Evolutionary conservation across 306 rosid genomes (phyloP).

Genomic region (Calophaca sinica): DNA sequence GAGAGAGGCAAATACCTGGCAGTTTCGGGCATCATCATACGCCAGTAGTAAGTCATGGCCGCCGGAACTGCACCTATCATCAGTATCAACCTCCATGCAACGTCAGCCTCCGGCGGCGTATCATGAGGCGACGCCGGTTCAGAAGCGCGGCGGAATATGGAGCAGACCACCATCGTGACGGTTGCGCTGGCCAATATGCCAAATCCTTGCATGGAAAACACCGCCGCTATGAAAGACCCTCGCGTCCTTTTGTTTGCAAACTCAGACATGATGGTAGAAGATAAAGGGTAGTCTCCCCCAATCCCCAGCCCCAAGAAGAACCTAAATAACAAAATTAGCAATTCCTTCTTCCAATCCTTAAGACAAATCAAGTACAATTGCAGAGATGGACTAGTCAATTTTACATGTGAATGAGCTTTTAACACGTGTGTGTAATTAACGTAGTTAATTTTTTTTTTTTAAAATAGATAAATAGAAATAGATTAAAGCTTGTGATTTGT

Average conservation of each 20-base stretch:
- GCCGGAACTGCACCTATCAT: slow-evolving; percentile 81
- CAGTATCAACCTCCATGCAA: slow-evolving; percentile 79
- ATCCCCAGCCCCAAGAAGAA: slow-evolving; percentile 77
- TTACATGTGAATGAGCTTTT: no score
- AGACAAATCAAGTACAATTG: no score
- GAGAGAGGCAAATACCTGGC: slow-evolving; percentile 64
- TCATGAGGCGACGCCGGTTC: neutral
- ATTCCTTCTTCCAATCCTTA: no score
- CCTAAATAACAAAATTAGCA: slow-evolving; percentile 29
- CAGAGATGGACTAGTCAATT: no score
- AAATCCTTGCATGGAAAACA: slow-evolving; percentile 85
- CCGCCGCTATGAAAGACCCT: slow-evolving; percentile 86
- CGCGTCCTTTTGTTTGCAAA: slow-evolving; percentile 81
- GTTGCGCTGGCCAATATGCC: slow-evolving; percentile 72
- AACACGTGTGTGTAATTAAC: no score
- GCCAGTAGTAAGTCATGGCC: slow-evolving; percentile 85
- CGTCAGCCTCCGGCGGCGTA: slow-evolving; percentile 62
- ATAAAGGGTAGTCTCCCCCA: slow-evolving; percentile 86
- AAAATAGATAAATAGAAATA: no score
- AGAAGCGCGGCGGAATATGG: slow-evolving; percentile 47
- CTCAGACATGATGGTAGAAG: slow-evolving; percentile 90
- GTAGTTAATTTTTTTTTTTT: no score
- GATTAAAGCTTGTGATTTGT: no score
- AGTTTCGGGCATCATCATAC: slow-evolving; percentile 90
- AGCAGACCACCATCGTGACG: slow-evolving; percentile 66